Evolutionary conservation across 225 moss, liverwort and hornwort species (phyloP), one percentile per base, ranked within the genome.

Genomic region (Bryoerythrophyllum caledonicum): DNA sequence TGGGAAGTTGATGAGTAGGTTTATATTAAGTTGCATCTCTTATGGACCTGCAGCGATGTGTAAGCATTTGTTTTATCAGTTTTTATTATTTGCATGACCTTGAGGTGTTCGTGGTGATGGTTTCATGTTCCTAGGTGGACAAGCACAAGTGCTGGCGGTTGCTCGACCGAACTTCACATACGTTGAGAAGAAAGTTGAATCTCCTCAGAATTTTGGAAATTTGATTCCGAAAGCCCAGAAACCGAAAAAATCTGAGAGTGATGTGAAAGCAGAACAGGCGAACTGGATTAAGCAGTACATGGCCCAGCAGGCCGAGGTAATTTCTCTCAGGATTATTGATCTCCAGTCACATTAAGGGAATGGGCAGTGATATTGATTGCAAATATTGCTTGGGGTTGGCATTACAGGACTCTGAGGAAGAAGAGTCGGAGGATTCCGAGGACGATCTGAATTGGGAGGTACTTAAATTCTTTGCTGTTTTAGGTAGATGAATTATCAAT

Each of bases 271-370:
- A 57, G 95, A 95, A 72, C 99, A 99, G 74, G 93, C 95, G 28
- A 87, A 95, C 38, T 99, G 99, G 99, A 99, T 95, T 67, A 93
- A 91, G 81, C 89, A 89, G 59, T 99, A 99, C 72, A 85, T 99
- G 84, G 91, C 95, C 65, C 84, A 99, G 79, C 99, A 95, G 78
- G 80, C 89, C 80, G 95, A 99, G 97, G 97, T 83, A 76, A 30
- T 56, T 46, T 64, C 30, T 60, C 46, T 68, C 69, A 26, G 25
- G 21, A n/a, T 55, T 69, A 54, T n/a, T n/a, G n/a, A n/a, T n/a
- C n/a, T n/a, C n/a, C n/a, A n/a, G n/a, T n/a, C 49, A 14, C 62
- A 8, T 21, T 32, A 28, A 13, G 23, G 30, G 8, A 67, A 37
- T 65, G 24, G 38, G 34, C 32, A 34, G 26, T 54, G 32, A 41